phyloP scores from a whole-genome alignment of 306 rosid species.

The Vachellia pachyceras region DNA sequence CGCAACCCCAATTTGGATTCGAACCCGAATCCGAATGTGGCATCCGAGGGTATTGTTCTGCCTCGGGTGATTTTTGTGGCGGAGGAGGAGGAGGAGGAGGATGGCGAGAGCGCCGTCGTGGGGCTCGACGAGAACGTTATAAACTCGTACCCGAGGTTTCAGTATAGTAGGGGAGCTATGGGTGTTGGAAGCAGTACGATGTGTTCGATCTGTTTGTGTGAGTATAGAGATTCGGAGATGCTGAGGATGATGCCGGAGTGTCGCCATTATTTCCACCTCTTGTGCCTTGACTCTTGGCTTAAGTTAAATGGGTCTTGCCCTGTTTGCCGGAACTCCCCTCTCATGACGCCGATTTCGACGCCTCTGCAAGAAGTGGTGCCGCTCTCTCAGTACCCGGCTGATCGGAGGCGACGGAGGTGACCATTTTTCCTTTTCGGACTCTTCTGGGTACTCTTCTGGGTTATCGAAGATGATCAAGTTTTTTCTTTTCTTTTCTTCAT shows the following conservation, averaged over 20 bases:
- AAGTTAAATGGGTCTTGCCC: conserved; percentile 94
- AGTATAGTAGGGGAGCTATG: conserved; percentile 42
- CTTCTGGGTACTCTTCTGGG: background rate
- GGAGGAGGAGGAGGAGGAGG: conserved; percentile 70
- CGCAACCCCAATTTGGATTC: background rate
- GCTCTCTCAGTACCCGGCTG: conserved; percentile 76
- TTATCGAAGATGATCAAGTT: background rate
- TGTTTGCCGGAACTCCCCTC: conserved; percentile 89
- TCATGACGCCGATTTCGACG: conserved; percentile 85
- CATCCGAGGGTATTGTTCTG: conserved; percentile 61
- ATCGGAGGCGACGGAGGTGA: conserved; percentile 69
- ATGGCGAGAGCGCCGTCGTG: conserved; percentile 44
- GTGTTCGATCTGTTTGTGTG: conserved; percentile 88
- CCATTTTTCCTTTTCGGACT: background rate
- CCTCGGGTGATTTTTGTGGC: conserved; percentile 84
- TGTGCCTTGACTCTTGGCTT: conserved; percentile 87
- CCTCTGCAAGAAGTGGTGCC: conserved; percentile 94
- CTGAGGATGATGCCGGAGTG: conserved; percentile 97
- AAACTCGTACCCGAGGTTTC: conserved; percentile 80
- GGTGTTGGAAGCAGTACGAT: conserved; percentile 30
- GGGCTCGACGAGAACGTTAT: conserved; percentile 75
- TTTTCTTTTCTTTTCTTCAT: background rate
- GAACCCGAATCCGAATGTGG: background rate
- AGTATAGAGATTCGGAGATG: conserved; percentile 83
- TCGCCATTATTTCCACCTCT: conserved; percentile 74